Percentiles rank a stretch among this genome's conserved stretches.
phyloP scores from a whole-genome alignment of 148 eudicot genomes.

The Cornus controversa region DNA sequence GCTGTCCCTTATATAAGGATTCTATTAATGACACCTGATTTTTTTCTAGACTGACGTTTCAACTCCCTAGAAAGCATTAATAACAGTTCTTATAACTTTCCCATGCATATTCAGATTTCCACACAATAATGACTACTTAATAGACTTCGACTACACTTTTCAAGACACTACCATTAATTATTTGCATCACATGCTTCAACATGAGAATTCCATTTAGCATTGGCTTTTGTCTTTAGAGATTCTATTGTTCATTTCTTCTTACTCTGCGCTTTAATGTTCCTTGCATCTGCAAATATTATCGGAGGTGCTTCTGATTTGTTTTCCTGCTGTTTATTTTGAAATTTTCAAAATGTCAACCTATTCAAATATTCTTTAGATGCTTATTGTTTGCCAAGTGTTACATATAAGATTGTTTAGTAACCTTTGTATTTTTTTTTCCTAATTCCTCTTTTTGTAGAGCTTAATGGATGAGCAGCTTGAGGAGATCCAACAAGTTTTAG shows the following conservation, averaged over 20 bases:
- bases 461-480: slow-evolving; percentile 39
- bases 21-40: no score
- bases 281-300: not conserved
- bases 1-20: no score
- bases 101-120: no score
- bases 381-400: no score
- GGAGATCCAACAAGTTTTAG: slow-evolving; percentile 58
- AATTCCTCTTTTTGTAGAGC: slow-evolving; percentile 35
- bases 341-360: not conserved
- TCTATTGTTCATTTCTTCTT: not conserved
- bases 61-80: no score
- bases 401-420: not conserved
- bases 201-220: not conserved
- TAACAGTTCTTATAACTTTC: no score
- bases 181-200: no score
- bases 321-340: not conserved
- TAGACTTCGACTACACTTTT: no score
- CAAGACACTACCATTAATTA: no score
- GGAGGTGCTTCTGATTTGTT: not conserved
- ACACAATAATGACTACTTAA: no score
- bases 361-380: not conserved
- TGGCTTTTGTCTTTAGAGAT: not conserved
- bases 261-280: not conserved
- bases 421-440: not conserved
- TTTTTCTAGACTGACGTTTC: no score